These are phyloP conservation scores for Cicer judaicum DNA, from an alignment of 306 rosid genomes.

Conservation along the genomic window DNA sequence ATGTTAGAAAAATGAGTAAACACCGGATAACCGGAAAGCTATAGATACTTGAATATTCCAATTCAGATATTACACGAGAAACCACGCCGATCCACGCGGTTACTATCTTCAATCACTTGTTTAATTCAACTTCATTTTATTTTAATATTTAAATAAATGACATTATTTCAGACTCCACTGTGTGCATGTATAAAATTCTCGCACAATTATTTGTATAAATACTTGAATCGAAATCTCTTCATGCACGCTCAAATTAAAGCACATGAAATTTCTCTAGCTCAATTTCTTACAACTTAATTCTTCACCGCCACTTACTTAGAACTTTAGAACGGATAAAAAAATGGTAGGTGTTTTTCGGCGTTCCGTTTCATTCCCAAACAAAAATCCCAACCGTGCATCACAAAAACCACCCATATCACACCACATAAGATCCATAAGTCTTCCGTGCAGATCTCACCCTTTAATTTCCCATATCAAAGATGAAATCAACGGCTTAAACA, in stretches of 20 bases:
- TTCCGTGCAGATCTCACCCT: slow-evolving; percentile 91
- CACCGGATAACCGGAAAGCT: not conserved
- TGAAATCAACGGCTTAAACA: slow-evolving; percentile 53
- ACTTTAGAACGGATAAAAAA: not conserved
- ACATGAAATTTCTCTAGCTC: not conserved
- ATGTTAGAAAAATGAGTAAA: not conserved
- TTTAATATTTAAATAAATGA: not conserved
- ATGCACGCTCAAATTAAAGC: not conserved
- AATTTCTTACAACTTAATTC: not conserved
- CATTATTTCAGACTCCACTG: slow-evolving; percentile 3
- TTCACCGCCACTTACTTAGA: not conserved
- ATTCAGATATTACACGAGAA: slow-evolving; percentile 26
- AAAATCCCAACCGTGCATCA: slow-evolving; percentile 60
- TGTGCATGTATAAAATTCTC: not conserved
- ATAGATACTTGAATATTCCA: slow-evolving; percentile 31
- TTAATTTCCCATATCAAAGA: slow-evolving; percentile 74
- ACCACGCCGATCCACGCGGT: slow-evolving; percentile 36
- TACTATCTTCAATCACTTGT: slow-evolving; percentile 5
- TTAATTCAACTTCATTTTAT: not conserved
- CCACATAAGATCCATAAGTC: slow-evolving; percentile 86
- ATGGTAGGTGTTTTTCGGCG: slow-evolving; percentile 93
- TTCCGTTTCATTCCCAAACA: slow-evolving; percentile 80
- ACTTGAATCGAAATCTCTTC: not conserved
- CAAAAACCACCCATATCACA: slow-evolving; percentile 58
- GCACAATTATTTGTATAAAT: slow-evolving; percentile 25